Evolutionary conservation across 2,329 filamentous ascomycete genomes (phyloP).

Genomic region (Fusarium sp.): DNA sequence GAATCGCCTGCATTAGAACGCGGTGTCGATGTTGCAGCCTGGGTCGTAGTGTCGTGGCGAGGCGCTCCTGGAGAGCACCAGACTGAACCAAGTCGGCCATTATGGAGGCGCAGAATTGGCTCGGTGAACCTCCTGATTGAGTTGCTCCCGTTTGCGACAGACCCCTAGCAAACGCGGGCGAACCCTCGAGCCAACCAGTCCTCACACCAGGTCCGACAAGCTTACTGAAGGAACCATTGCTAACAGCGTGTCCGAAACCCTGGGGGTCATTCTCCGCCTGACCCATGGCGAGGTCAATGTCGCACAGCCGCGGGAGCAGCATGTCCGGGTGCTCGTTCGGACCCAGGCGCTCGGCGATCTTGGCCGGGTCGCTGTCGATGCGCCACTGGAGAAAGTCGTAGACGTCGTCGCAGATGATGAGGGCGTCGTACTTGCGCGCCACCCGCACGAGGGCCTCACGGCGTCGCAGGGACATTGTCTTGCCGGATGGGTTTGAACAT

Average conservation of each 20-base stretch:
- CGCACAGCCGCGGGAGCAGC: slow-evolving; percentile 79
- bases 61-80: slow-evolving; percentile 57
- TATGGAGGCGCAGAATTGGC: slow-evolving; percentile 64
- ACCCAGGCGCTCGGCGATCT: slow-evolving; percentile 30
- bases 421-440: slow-evolving; percentile 80
- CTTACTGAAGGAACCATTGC: slow-evolving; percentile 93
- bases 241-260: slow-evolving; percentile 80
- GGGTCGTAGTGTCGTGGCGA: slow-evolving; percentile 56
- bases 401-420: slow-evolving; percentile 91
- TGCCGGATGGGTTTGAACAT: slow-evolving; percentile 88
- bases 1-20: slow-evolving; percentile 68
- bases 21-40: slow-evolving; percentile 57
- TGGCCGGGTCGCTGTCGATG: slow-evolving; percentile 20
- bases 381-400: slow-evolving; percentile 94
- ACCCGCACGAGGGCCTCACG: slow-evolving; percentile 77
- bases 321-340: slow-evolving; percentile 53
- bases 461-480: slow-evolving; percentile 78
- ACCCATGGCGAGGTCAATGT: slow-evolving; percentile 78
- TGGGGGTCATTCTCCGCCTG: slow-evolving; percentile 56
- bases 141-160: slow-evolving; percentile 64
- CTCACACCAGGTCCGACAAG: slow-evolving; percentile 83
- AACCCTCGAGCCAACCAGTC: slow-evolving; percentile 89
- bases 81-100: slow-evolving; percentile 59
- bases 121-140: slow-evolving; percentile 67
- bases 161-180: slow-evolving; percentile 62